Evolutionary conservation across 2,329 filamentous ascomycete genomes (phyloP).

Genomic region (Aspergillus sp.): DNA sequence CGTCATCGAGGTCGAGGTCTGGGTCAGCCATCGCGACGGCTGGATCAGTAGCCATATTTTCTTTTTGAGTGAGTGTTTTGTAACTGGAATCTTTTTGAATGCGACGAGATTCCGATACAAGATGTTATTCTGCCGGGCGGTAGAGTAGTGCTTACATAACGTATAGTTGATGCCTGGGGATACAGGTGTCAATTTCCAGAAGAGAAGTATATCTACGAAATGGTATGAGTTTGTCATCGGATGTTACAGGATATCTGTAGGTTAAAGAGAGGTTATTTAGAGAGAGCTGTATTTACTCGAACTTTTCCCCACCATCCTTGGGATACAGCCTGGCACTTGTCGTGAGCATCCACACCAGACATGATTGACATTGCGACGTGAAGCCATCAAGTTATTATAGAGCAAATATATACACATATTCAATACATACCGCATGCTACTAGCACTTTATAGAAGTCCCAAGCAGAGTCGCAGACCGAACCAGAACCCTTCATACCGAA

Average conservation of each 20-base stretch:
- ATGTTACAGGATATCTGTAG: neutral
- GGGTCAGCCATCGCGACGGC: slow-evolving; percentile 19
- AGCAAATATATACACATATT: neutral
- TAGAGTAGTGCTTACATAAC: slow-evolving; percentile 2
- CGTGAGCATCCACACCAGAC: neutral
- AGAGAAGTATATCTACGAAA: neutral
- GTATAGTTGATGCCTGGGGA: neutral
- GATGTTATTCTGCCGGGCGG: slow-evolving; percentile 33
- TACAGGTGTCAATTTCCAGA: neutral
- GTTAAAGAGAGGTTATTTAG: too few species aligned
- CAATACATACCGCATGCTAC: neutral
- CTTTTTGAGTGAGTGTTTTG: neutral
- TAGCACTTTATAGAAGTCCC: neutral
- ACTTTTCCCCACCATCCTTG: too few species aligned
- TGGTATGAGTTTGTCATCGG: neutral
- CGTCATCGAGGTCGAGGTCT: slow-evolving; percentile 38
- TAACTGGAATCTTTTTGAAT: neutral
- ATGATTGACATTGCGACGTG: neutral
- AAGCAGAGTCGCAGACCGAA: neutral
- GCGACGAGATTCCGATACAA: slow-evolving; percentile 1
- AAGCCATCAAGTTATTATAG: neutral
- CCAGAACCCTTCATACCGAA: neutral
- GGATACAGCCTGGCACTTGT: neutral
- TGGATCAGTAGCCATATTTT: slow-evolving; percentile 5
- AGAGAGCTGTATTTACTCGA: too few species aligned